Base-by-base conservation (phyloP, 768 basidiomycete species). In the Kwoniella botswanensis region DNA sequence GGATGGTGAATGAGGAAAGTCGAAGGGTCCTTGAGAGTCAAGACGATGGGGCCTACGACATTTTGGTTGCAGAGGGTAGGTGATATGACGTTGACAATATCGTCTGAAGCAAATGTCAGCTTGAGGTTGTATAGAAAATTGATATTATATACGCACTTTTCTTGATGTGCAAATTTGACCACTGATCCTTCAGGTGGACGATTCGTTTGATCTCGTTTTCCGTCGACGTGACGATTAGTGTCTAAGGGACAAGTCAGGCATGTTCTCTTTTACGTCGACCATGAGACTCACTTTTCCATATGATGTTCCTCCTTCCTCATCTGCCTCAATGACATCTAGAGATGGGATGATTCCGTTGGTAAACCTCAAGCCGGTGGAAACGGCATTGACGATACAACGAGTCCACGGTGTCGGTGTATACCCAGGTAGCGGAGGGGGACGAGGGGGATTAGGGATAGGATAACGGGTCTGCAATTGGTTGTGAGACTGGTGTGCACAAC, bases 1-100 rank as follows among this genome's bases (percentile, higher is more conserved):
- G 96, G 96, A 77, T 98, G 94, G 60, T 91, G 90, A 72, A 98
- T 90, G 67, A 98, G 84, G 59, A 92, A 85, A 74, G 93, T 90
- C 7, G 63, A 53, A 0, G 78, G 75, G 11, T 87, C 79, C 64
- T 86, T 86, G 41, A 89, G 87, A 2, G 89, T 89, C 57, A 97
- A 82, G 7, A 83, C 57, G 1, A 77, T 68, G 42, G 74, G 84
- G 80, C 42, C 70, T 42, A 63, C 53, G 3, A 70, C 61, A 42
- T 54, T 41, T 75, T 84, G 85, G 4, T 74, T 54, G 13, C 92
- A 92, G 46, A 96, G 70, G 35, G 52, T 53, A 2, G 82, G 78
- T 1, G 82, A 83, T 65, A 84, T 85, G 62, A 93, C 85, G 81
- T 96, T 96, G 72, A 95, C 84, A 46, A 86, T 87, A 80, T 98